phyloP scores from a whole-genome alignment of 139 green algal genomes.

The Astrephomene gubernaculifera region DNA sequence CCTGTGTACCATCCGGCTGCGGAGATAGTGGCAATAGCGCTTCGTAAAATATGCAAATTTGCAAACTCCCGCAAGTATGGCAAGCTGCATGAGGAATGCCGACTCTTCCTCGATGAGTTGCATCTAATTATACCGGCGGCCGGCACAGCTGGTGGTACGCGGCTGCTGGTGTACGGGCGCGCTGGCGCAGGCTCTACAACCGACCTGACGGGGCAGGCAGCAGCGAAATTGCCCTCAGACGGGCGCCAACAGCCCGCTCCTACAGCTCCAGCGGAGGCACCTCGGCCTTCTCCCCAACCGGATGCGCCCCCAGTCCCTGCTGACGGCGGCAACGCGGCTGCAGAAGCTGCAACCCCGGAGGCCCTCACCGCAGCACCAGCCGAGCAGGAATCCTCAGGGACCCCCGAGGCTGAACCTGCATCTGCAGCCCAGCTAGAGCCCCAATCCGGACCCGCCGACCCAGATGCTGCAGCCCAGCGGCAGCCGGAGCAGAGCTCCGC shows the following conservation, averaged over 20 bases:
- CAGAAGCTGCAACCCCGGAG: too few species aligned
- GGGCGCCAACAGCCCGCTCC: neutral
- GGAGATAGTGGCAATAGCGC: constrained; percentile 63
- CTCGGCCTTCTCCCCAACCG: too few species aligned
- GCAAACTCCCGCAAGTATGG: constrained; percentile 53
- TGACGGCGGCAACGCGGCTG: too few species aligned
- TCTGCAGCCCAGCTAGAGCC: too few species aligned
- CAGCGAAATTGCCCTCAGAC: too few species aligned
- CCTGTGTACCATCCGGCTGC: constrained; percentile 57
- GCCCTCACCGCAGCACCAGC: too few species aligned
- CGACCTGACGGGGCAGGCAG: neutral
- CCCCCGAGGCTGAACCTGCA: too few species aligned
- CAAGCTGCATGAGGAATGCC: constrained; percentile 54
- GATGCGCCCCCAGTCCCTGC: too few species aligned
- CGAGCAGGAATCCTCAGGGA: too few species aligned
- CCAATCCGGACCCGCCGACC: too few species aligned
- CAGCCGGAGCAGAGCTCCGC: neutral
- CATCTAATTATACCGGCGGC: constrained; percentile 46
- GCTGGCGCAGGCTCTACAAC: constrained; percentile 1
- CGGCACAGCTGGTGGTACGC: constrained; percentile 12
- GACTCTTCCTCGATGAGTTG: constrained; percentile 58
- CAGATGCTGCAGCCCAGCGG: too few species aligned
- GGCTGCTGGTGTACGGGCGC: constrained; percentile 26
- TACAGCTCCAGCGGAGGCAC: too few species aligned
- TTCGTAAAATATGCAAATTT: constrained; percentile 65